Percentiles rank a stretch among this genome's conserved stretches.
Conservation (phyloP, 2,329 filamentous ascomycete species). For the Atkinsonella texensis region DNA sequence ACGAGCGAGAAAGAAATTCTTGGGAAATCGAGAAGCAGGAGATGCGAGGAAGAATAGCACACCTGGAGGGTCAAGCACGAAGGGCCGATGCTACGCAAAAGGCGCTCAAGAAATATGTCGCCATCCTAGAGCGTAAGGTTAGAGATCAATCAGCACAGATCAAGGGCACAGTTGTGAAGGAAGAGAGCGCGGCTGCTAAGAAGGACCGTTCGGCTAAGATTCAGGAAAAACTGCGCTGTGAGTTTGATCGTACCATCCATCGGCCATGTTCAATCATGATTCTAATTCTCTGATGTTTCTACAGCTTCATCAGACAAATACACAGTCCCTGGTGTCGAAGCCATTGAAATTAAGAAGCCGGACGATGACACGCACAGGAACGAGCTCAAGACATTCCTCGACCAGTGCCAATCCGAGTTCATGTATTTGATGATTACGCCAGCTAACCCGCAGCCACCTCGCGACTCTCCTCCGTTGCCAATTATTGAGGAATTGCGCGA, state of each 20-base stretch:
- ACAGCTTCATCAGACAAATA: slow-evolving; percentile 32
- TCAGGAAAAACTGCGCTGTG: slow-evolving; percentile 45
- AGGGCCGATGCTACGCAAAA: slow-evolving; percentile 82
- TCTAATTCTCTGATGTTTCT: neutral
- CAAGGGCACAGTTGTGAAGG: slow-evolving; percentile 31
- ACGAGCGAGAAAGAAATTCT: slow-evolving; percentile 92
- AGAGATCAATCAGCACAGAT: slow-evolving; percentile 69
- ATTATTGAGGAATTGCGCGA: slow-evolving; percentile 49
- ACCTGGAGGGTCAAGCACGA: slow-evolving; percentile 78
- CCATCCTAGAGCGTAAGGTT: slow-evolving; percentile 78
- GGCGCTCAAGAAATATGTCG: slow-evolving; percentile 79
- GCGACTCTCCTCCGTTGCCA: slow-evolving; percentile 47
- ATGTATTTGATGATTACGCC: slow-evolving; percentile 57
- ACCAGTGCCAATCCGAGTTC: slow-evolving; percentile 53
- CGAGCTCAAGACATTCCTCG: slow-evolving; percentile 48
- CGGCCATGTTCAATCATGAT: neutral
- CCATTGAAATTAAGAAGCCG: slow-evolving; percentile 32
- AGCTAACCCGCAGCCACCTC: slow-evolving; percentile 52
- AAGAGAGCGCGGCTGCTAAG: slow-evolving; percentile 32
- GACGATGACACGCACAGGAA: slow-evolving; percentile 40
- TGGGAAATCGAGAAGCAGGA: slow-evolving; percentile 99
- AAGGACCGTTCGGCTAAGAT: slow-evolving; percentile 42
- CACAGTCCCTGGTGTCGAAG: slow-evolving; percentile 31
- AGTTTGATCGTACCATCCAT: slow-evolving; percentile 8
- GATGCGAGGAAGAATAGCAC: slow-evolving; percentile 96